Percentiles rank a stretch among this genome's conserved stretches.
phyloP scores from a whole-genome alignment of 208 protist species.

The Phytomonas serpens region DNA sequence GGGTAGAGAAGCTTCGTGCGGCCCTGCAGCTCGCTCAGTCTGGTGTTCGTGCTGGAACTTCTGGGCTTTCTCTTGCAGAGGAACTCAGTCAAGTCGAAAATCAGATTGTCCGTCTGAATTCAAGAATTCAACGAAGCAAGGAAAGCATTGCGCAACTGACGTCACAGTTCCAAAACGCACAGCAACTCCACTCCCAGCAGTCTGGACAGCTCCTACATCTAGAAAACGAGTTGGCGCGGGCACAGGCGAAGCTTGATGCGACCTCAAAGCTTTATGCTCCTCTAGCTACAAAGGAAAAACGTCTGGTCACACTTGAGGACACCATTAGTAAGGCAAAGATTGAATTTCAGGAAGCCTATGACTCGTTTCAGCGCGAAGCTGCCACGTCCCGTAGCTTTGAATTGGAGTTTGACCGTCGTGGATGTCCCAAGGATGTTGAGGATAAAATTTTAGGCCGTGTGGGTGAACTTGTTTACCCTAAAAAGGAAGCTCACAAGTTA shows the following conservation, averaged over 20 bases:
- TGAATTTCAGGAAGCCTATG: conserved; percentile 47
- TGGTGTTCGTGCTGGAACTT: conserved; percentile 68
- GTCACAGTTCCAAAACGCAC: conserved; percentile 30
- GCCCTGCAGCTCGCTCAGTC: conserved; percentile 64
- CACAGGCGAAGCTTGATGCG: conserved; percentile 26
- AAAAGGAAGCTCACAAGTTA: conserved; percentile 48
- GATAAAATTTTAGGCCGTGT: conserved; percentile 86
- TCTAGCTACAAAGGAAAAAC: conserved; percentile 31
- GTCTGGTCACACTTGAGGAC: conserved; percentile 27
- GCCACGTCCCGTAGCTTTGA: conserved; percentile 37
- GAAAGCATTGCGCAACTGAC: conserved; percentile 42
- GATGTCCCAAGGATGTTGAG: conserved; percentile 1
- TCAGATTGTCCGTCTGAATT: conserved; percentile 45
- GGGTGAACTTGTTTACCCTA: conserved; percentile 88
- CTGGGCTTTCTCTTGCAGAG: conserved; percentile 72
- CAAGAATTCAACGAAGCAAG: conserved; percentile 27
- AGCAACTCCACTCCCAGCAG: conserved; percentile 36
- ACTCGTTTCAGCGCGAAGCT: conserved; percentile 51
- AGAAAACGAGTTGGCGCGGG: conserved; percentile 21
- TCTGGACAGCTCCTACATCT: conserved; percentile 21
- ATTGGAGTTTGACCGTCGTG: conserved; percentile 31
- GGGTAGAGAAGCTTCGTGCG: conserved; percentile 56
- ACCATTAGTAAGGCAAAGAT: conserved; percentile 37
- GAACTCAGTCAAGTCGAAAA: conserved; percentile 58
- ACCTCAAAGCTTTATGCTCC: conserved; percentile 21